A percentile compares a stretch with the other conserved stretches of the same genome.
These are phyloP conservation scores for Entophlyctis helioformis DNA, from an alignment of 192 early-diverging fungal species.

Conservation along the genomic window DNA sequence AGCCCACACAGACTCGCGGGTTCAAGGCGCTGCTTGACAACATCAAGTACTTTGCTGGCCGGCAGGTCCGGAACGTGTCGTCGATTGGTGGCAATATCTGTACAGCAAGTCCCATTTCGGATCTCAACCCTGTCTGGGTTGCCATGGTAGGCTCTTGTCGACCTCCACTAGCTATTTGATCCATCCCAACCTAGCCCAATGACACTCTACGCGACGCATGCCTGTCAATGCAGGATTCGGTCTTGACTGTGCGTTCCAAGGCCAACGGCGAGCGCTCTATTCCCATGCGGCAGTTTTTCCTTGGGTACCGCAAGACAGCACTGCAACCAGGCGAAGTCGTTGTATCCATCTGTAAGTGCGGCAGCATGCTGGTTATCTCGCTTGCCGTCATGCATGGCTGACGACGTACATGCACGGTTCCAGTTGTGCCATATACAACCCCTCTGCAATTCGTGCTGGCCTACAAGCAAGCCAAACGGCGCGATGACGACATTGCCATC, in stretches of 20 bases:
- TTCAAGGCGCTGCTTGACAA: slow-evolving; percentile 60
- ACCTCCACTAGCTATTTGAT: no score
- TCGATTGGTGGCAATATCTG: slow-evolving; percentile 75
- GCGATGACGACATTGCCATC: slow-evolving; percentile 82
- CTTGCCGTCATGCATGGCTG: slow-evolving; percentile 5
- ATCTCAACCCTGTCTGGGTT: slow-evolving; percentile 76
- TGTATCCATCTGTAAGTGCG: slow-evolving; percentile 32
- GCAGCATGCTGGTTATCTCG: not conserved
- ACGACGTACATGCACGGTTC: not conserved
- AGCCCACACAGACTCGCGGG: slow-evolving; percentile 30
- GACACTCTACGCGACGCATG: no score
- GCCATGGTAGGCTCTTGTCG: slow-evolving; percentile 30
- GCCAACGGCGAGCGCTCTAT: slow-evolving; percentile 32
- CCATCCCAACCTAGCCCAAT: no score
- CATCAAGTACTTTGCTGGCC: slow-evolving; percentile 68
- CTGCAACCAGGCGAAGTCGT: slow-evolving; percentile 54
- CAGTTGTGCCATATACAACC: slow-evolving; percentile 48
- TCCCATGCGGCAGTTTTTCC: slow-evolving; percentile 61
- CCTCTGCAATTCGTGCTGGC: slow-evolving; percentile 50
- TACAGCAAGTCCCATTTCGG: slow-evolving; percentile 82
- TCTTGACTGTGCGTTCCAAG: slow-evolving; percentile 31
- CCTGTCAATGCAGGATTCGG: slow-evolving; percentile 35
- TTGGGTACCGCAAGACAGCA: slow-evolving; percentile 70
- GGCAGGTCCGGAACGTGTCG: slow-evolving; percentile 79
- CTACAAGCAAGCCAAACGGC: slow-evolving; percentile 81